Conservation (phyloP, 2,329 filamentous ascomycete genomes). For the Pseudopithomyces chartarum region DNA sequence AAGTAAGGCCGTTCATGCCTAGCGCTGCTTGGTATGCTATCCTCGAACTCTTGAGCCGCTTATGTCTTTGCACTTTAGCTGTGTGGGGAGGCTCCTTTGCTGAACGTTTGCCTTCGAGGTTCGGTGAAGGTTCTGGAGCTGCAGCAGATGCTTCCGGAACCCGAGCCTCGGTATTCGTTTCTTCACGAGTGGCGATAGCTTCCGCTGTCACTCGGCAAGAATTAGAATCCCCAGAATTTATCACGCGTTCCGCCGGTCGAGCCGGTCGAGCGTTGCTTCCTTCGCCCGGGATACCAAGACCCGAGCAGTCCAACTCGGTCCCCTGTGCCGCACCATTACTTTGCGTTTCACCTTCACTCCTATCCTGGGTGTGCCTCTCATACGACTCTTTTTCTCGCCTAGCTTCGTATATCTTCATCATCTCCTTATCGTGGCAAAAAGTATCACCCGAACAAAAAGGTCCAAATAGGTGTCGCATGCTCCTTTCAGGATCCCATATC, state of each 20-base stretch:
- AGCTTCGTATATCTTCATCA: conserved; percentile 51
- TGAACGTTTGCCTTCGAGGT: neutral
- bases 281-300: neutral
- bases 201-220: neutral
- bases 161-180: neutral
- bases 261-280: neutral
- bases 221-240: neutral
- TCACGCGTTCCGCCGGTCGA: neutral
- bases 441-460: conserved; percentile 63
- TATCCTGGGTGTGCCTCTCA: conserved; percentile 13
- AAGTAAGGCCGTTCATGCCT: conserved; percentile 42
- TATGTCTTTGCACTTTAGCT: conserved; percentile 7
- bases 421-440: conserved; percentile 70
- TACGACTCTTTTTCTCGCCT: conserved; percentile 14
- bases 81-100: neutral
- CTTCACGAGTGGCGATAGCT: neutral
- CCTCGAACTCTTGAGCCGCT: conserved; percentile 16
- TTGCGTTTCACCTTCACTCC: conserved; percentile 22
- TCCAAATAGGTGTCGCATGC: conserved; percentile 74
- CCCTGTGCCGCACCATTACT: conserved; percentile 1
- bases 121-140: neutral
- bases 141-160: neutral
- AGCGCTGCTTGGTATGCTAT: conserved; percentile 38
- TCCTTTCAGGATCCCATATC: conserved; percentile 67
- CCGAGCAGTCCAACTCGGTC: neutral